Evolutionary conservation across 257 asterid genomes (phyloP).

Genomic region (Nicotiana undulata): DNA sequence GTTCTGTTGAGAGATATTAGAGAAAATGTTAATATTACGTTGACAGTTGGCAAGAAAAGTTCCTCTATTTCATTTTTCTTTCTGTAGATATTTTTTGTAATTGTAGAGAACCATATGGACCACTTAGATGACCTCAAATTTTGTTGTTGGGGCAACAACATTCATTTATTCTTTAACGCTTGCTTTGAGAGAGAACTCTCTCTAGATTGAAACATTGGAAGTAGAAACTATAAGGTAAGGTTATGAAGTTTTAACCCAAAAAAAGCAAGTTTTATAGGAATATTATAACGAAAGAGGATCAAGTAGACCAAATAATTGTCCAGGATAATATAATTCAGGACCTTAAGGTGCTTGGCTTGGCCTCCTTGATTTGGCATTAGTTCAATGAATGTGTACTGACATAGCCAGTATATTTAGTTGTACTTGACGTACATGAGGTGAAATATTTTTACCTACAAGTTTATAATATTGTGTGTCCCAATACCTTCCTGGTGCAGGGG

Average conservation of each 20-base stretch:
- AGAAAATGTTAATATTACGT: background rate
- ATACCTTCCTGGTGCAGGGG: slow-evolving; percentile 50
- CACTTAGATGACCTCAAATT: background rate
- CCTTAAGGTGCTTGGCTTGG: background rate
- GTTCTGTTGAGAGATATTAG: background rate
- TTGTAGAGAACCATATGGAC: background rate
- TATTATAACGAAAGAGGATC: background rate
- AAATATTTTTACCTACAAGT: slow-evolving; percentile 1
- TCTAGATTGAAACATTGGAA: background rate
- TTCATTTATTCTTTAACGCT: background rate
- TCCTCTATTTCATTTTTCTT: background rate
- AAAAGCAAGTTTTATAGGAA: too few relatives aligned
- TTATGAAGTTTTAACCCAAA: background rate
- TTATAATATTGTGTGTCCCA: slow-evolving; percentile 9
- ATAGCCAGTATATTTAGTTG: background rate
- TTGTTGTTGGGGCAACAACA: background rate
- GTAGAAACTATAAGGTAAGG: background rate
- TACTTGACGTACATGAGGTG: slow-evolving; percentile 7
- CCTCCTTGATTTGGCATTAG: background rate
- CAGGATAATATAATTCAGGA: background rate
- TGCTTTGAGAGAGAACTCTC: background rate
- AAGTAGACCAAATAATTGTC: background rate
- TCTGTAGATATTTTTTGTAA: background rate
- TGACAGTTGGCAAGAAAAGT: background rate
- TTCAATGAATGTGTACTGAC: background rate